Evolutionary conservation across 768 basidiomycete genomes (phyloP), one percentile per base, ranked within the genome.

Genomic region (Boletus insuetus): DNA sequence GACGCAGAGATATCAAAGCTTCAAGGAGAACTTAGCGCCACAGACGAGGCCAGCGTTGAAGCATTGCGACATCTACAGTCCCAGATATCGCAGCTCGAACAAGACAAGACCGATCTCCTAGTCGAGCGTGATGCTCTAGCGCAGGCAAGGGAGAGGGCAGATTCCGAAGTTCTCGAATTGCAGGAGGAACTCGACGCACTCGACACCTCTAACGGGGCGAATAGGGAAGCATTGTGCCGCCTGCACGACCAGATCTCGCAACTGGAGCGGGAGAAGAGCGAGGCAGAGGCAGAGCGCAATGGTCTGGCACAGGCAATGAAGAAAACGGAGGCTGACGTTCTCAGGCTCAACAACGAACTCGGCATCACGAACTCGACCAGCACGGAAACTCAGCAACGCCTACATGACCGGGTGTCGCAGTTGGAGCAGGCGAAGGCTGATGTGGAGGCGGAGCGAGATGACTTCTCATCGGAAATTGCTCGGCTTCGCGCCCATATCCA

Each of bases 41-140:
- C 51, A 12, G 86, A 89, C 62, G 85, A 86, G 58, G 85, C 87
- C 6, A 87, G 85, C 54, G 79, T 83, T 2, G 84, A 84, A 69
- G 90, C 85, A 32, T 74, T 95, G 64, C 77, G 87, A 37, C 82
- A 83, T 70, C 78, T 96, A 42, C 90, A 95, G 61, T 71, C 79
- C 9, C 86, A 90, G 66, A 90, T 96, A 58, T 79, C 79, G 12
- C 77, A 79, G 19, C 74, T 94, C 31, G 85, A 87, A 65, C 72
- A 79, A 29, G 87, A 87, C 70, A 82, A 79, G 68, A 64, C 62
- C 12, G 79, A 83, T 9, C 75, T 75, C 71, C 62, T 66, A 53
- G 74, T 69, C 0, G 41, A 53, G 31, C 29, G 31, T 14, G 46
- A 44, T 29, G 38, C 40, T 26, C 0, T 53, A 17, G 42, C 51